Conservation (phyloP, 768 basidiomycete species). For the Suillus discolor region DNA sequence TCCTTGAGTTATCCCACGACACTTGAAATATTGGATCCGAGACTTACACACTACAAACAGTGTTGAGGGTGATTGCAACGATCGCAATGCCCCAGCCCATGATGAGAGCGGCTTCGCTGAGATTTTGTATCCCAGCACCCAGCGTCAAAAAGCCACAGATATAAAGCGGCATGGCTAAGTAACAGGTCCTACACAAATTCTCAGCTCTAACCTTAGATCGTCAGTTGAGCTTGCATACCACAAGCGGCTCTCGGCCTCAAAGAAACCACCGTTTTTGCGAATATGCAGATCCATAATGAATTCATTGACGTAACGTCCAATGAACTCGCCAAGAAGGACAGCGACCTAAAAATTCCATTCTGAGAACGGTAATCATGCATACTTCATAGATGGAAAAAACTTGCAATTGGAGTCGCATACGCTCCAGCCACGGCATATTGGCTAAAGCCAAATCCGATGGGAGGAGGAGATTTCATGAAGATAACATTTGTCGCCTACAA, state of each 20-base stretch:
- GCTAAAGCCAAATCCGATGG: conserved; percentile 49
- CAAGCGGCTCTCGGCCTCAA: conserved; percentile 51
- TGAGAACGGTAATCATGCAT: not conserved
- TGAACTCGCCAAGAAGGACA: conserved; percentile 51
- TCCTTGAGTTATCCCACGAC: not conserved
- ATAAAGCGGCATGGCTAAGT: conserved; percentile 43
- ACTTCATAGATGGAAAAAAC: conserved; percentile 10
- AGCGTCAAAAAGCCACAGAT: conserved; percentile 45
- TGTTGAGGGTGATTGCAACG: conserved; percentile 38
- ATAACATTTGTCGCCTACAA: conserved; percentile 55
- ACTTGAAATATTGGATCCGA: not conserved
- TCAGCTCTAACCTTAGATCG: not conserved
- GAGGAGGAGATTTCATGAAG: conserved; percentile 49
- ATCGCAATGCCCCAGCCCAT: conserved; percentile 49
- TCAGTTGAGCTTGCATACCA: conserved; percentile 31
- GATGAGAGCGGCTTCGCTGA: conserved; percentile 32
- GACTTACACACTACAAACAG: conserved; percentile 42
- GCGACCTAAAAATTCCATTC: conserved; percentile 37
- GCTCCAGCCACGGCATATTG: conserved; percentile 42
- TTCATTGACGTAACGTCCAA: conserved; percentile 55
- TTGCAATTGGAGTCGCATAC: conserved; percentile 47
- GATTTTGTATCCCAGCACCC: conserved; percentile 40
- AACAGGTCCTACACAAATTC: conserved; percentile 33
- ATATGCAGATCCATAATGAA: conserved; percentile 47
- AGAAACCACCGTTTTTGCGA: conserved; percentile 50